Evolutionary conservation across 108 stramenopile genomes (phyloP).

Genomic region (Chaetoceros muelleri): DNA sequence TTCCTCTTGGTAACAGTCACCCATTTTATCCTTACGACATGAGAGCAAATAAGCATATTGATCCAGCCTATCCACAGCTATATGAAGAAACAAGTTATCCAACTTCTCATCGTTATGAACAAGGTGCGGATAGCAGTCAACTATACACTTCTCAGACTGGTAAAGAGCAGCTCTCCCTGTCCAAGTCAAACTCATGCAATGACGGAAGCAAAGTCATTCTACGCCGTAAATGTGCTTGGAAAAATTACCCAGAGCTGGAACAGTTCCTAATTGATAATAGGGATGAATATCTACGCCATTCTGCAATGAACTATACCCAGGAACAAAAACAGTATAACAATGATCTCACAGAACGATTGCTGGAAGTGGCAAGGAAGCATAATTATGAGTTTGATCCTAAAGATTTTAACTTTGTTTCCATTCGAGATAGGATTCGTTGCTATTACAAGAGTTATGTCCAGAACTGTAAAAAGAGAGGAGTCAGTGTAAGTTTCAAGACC

Average conservation of each 20-base stretch:
- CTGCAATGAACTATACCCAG: constrained; percentile 76
- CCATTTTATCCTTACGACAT: too few relatives aligned
- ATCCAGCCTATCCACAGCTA: too few relatives aligned
- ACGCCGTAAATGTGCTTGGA: constrained; percentile 79
- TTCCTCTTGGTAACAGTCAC: too few relatives aligned
- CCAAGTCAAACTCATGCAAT: too few relatives aligned
- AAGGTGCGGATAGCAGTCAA: too few relatives aligned
- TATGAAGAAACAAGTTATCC: too few relatives aligned
- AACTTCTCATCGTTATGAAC: too few relatives aligned
- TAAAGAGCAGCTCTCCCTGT: too few relatives aligned
- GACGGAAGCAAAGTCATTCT: constrained; percentile 49
- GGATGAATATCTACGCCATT: constrained; percentile 76
- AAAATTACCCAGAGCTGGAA: constrained; percentile 84
- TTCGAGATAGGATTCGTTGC: constrained; percentile 81
- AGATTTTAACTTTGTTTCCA: constrained; percentile 77
- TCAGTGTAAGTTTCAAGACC: constrained; percentile 18
- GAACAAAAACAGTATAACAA: constrained; percentile 87
- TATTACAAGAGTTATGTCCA: constrained; percentile 85
- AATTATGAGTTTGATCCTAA: constrained; percentile 64
- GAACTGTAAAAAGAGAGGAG: constrained; percentile 63
- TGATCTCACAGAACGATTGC: constrained; percentile 62
- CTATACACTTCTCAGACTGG: too few relatives aligned
- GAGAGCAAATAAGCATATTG: too few relatives aligned
- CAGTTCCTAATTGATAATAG: constrained; percentile 79
- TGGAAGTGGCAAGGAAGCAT: constrained; percentile 53